A percentile compares a stretch with the other conserved stretches of the same genome.
Conservation (phyloP, 768 basidiomycete genomes). For the Candolleomyces aberdarensis region DNA sequence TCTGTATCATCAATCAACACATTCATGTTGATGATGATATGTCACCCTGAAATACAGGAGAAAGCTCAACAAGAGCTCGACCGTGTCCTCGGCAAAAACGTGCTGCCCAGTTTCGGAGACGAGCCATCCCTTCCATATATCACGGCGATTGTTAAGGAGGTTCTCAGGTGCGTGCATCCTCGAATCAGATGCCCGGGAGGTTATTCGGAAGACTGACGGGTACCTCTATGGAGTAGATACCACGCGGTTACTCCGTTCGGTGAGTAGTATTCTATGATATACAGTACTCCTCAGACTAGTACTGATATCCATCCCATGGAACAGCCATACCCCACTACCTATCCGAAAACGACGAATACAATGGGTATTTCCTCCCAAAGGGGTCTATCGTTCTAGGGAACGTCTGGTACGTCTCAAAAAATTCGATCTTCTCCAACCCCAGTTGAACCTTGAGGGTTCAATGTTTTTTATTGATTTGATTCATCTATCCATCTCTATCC, state of each 20-base stretch:
- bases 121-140: conserved; percentile 17
- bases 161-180: conserved; percentile 13
- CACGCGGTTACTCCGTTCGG: conserved; percentile 17
- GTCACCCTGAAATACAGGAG: conserved; percentile 17
- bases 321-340: conserved; percentile 20
- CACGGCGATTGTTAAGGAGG: conserved; percentile 19
- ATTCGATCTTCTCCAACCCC: conserved; percentile 3
- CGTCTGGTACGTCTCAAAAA: conserved; percentile 15
- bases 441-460: too few species aligned
- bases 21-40: conserved; percentile 17
- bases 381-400: conserved; percentile 19
- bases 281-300: neutral
- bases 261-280: conserved; percentile 1
- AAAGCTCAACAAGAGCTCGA: conserved; percentile 25
- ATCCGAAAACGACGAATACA: conserved; percentile 19
- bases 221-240: conserved; percentile 9
- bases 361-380: conserved; percentile 15
- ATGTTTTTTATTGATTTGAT: too few species aligned
- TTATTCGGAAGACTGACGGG: neutral
- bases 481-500: too few species aligned
- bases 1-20: conserved; percentile 18
- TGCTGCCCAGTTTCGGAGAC: conserved; percentile 20
- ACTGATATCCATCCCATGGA: neutral
- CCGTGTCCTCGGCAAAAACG: conserved; percentile 14
- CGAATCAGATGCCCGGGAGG: neutral